Evolutionary conservation across 2,329 filamentous ascomycete genomes (phyloP), one percentile per base, ranked within the genome.

Genomic region (Monilinia vaccinii-corymbosi): DNA sequence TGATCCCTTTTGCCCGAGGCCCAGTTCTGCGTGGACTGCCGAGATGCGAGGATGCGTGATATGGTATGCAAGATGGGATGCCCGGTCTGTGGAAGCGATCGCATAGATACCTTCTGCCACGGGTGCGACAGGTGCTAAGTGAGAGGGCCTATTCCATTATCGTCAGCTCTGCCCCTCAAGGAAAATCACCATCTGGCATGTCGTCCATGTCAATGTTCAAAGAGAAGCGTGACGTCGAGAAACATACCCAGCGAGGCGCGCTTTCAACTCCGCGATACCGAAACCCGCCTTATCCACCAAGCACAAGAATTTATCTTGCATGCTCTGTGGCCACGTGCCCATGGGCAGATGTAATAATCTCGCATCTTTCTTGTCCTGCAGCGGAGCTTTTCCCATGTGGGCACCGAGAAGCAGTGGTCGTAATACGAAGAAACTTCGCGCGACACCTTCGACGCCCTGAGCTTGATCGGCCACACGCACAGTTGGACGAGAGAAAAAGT

Each of bases 31-130:
- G 73, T 96, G 91, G 0, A 94, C 79, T 53, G 90, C 82, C 1
- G 85, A 86, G 1, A 89, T 71, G 61, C 88, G 76, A 3, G 91
- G 90, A 32, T 93, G 79, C 0, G 89, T 96, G 51, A 91, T 75
- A 61, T 91, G 81, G 69, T 96, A 96, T 0, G 81, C 88, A 10
- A 97, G 77, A 67, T 96, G 91, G 2, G 85, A 89, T 51, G 87
- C 82, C 0, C 85, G 78, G 1, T 84, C 84, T 0, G 86, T 89
- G 2, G 81, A 83, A 0, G 87, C 90, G 56, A 96, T 85, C 0
- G 87, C 87, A 67, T 96, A 96, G 0, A 96, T 84, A 0, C 91
- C 92, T 71, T 96, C 91, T 0, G 85, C 91, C n/a, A 91, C 78
- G 0, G 89, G 88, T 0, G 81, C 86, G 1, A 88, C 86, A 1